Conservation (phyloP, 306 rosid genomes). For the Gastrolobium villosum region DNA sequence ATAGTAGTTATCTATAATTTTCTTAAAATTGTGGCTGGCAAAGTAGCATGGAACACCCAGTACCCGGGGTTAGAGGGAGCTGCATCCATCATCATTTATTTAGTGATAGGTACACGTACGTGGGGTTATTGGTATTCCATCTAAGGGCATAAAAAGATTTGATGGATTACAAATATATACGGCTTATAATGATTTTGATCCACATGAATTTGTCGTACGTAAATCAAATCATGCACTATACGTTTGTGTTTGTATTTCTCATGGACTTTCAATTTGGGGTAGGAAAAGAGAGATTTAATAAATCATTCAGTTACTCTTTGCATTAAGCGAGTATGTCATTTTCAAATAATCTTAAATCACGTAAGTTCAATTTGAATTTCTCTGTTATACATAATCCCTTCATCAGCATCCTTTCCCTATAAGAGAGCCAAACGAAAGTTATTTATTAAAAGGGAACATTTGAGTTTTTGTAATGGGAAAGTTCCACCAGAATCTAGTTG, state of each 20-base stretch:
- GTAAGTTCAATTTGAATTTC: not conserved
- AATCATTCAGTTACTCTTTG: not conserved
- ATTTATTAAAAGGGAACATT: not conserved
- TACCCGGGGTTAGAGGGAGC: conserved; percentile 47
- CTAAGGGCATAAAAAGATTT: not conserved
- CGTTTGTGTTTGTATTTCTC: not conserved
- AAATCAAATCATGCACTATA: not conserved
- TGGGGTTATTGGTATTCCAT: conserved; percentile 1
- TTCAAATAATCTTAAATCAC: conserved; percentile 21
- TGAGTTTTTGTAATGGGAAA: not conserved
- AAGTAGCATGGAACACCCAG: conserved; percentile 40
- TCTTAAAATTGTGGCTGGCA: not conserved
- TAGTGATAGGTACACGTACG: not conserved
- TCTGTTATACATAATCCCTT: not conserved
- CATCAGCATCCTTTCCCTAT: not conserved
- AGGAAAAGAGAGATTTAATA: not conserved
- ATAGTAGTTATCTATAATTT: conserved; percentile 25
- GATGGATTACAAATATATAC: not conserved
- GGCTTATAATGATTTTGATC: not conserved
- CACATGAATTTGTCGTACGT: not conserved
- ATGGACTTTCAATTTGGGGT: not conserved
- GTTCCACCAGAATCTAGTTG: not conserved
- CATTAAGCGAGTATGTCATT: not conserved
- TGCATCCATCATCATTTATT: conserved; percentile 28
- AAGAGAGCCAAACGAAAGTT: not conserved